Evolutionary conservation across 495 filamentous ascomycete species (phyloP), one percentile per base, ranked within the genome.

Genomic region (Chaetomium fimeti): DNA sequence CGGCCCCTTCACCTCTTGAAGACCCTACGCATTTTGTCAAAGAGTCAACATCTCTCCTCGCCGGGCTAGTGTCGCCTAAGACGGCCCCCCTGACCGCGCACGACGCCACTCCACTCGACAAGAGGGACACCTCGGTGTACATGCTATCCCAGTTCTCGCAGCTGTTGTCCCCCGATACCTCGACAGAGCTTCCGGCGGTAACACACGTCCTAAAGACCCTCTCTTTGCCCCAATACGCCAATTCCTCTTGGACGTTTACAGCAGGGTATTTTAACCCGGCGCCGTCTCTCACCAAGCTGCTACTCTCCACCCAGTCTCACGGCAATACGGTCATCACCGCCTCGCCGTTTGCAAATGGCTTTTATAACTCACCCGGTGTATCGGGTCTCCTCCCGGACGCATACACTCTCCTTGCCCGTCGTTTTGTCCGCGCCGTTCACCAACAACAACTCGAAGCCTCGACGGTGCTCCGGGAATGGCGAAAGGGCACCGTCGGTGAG

Each of bases 261-360:
- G 93, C 94, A 2, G 94, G 94, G 29, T 98, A 98, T 75, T 98
- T 98, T 81, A 98, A 99, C 76, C 95, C 94, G 56, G 90, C 91
- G 45, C 87, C 93, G 3, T 82, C 85, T 2, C 83, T 97, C 8
- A 92, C 89, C 18, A 82, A 87, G 53, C 82, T 96, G 5, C 78
- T 98, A 1, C 85, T 99, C 20, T 78, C 83, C 20, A 92, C 91
- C 18, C 75, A 81, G 6, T 89, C 87, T 5, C 71, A 72, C 16
- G 79, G 79, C 57, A 92, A 90, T 64, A 94, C 90, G 3, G 87
- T 99, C 24, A 84, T 99, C 57, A 96, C 95, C 5, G 94, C 94
- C n/a, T 93, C 91, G 4, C 94, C 93, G 0, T 86, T 87, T 77
- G 95, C 94, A 0, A 99, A 99, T 73, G 95, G 94, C 13, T 99